Evolutionary conservation across 2,329 filamentous ascomycete species (phyloP).

Genomic region (Stenocarpella maydis): DNA sequence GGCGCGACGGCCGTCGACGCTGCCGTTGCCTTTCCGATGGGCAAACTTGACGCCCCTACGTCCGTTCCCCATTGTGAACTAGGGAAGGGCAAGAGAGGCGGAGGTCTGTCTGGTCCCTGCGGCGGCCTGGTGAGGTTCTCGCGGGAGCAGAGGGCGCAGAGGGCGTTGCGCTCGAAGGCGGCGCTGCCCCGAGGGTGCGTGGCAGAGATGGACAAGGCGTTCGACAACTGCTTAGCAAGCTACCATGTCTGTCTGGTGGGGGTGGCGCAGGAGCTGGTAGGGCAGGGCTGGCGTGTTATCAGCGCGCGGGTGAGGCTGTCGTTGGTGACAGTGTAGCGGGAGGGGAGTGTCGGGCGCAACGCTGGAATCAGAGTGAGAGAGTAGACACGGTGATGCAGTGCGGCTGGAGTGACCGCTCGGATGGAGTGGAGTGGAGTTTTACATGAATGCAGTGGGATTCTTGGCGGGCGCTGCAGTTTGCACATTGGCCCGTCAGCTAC

Average conservation of each 20-base stretch:
- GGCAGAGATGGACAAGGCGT: slow-evolving; percentile 6
- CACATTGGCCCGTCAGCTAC: slow-evolving; percentile 29
- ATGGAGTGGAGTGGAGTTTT: slow-evolving; percentile 25
- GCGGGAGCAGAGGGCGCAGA: background rate
- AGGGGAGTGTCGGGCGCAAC: background rate
- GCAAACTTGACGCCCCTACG: slow-evolving; percentile 65
- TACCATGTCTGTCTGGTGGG: slow-evolving; percentile 23
- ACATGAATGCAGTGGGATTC: slow-evolving; percentile 9
- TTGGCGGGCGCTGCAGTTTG: slow-evolving; percentile 27
- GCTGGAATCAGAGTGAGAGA: slow-evolving; percentile 3
- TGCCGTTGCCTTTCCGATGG: slow-evolving; percentile 57
- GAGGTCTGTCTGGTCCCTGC: background rate
- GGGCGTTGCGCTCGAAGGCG: slow-evolving; percentile 12
- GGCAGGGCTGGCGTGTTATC: background rate
- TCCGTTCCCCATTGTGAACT: slow-evolving; percentile 44
- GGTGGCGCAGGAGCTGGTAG: background rate
- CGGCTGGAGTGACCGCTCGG: background rate
- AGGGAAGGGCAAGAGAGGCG: background rate
- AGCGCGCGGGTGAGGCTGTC: background rate
- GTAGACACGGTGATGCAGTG: slow-evolving; percentile 6
- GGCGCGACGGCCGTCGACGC: slow-evolving; percentile 65
- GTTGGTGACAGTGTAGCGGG: background rate
- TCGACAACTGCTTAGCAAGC: slow-evolving; percentile 18
- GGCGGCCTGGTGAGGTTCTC: background rate
- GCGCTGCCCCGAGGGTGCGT: background rate